Conservation (phyloP, 495 filamentous ascomycete genomes). For the Aspergillus coremiiformis region DNA sequence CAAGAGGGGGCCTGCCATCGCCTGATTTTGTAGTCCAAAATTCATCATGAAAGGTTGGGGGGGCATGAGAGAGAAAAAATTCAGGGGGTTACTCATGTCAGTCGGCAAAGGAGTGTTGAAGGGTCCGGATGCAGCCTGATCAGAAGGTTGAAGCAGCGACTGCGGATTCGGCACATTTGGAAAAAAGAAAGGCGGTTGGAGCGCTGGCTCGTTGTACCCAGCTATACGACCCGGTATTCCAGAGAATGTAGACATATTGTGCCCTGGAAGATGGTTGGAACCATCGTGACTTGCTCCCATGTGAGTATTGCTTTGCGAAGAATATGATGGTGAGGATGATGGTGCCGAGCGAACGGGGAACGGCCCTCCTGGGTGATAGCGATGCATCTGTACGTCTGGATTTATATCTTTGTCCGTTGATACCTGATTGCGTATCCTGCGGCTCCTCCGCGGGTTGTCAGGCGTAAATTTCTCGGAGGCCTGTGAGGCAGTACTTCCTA, state of each 20-base stretch:
- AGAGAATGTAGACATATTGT: constrained; percentile 2
- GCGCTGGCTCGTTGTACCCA: not conserved
- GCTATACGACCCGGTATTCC: not conserved
- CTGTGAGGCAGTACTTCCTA: not conserved
- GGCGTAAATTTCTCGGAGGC: not conserved
- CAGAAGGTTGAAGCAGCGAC: constrained; percentile 3
- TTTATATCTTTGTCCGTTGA: not conserved
- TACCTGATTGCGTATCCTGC: not conserved
- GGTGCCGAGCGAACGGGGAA: not conserved
- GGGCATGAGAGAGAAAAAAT: constrained; percentile 6
- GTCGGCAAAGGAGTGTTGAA: constrained; percentile 16
- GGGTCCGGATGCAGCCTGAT: constrained; percentile 9
- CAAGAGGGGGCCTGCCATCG: constrained; percentile 2
- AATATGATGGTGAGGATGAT: not conserved
- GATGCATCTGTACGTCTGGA: not conserved
- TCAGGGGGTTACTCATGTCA: constrained; percentile 1
- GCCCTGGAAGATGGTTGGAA: not conserved
- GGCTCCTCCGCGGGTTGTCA: not conserved
- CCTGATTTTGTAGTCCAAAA: constrained; percentile 1
- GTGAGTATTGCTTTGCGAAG: not conserved
- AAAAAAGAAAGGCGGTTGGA: constrained; percentile 5
- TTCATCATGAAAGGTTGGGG: constrained; percentile 10
- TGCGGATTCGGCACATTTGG: constrained; percentile 7
- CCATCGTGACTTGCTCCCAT: not conserved
- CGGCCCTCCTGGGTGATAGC: not conserved